Evolutionary conservation across 805 yeast species (phyloP).

Genomic region (Ogataea sp.): DNA sequence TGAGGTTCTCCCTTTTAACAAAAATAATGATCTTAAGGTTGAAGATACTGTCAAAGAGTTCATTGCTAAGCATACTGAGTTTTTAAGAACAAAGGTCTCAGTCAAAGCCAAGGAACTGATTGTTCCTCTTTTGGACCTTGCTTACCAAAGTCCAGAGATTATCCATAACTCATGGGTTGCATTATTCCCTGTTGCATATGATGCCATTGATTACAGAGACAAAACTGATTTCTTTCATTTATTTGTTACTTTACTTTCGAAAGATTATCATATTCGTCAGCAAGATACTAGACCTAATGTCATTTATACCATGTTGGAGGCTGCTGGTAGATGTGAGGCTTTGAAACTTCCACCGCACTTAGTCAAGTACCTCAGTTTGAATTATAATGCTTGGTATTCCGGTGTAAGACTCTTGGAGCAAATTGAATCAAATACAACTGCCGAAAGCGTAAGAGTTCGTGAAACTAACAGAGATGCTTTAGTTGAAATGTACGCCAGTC

Average conservation of each 20-base stretch:
- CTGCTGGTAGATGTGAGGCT: conserved; percentile 64
- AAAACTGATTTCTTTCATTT: conserved; percentile 78
- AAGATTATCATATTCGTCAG: conserved; percentile 91
- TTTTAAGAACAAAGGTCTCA: conserved; percentile 15
- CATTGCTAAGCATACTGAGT: conserved; percentile 15
- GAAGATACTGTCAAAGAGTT: conserved; percentile 10
- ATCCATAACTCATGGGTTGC: conserved; percentile 79
- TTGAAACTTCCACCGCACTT: conserved; percentile 90
- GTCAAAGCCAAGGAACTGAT: conserved; percentile 55
- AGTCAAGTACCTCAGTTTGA: conserved; percentile 77
- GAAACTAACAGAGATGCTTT: conserved; percentile 88
- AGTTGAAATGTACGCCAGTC: conserved; percentile 76
- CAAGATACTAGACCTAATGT: conserved; percentile 82
- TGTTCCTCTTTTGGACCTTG: conserved; percentile 68
- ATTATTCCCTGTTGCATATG: conserved; percentile 74
- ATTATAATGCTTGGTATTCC: conserved; percentile 87
- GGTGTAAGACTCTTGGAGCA: conserved; percentile 80
- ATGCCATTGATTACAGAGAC: conserved; percentile 69
- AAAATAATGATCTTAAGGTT: conserved; percentile 10
- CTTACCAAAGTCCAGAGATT: conserved; percentile 72
- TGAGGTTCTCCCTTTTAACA: conserved; percentile 18
- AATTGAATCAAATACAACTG: conserved; percentile 35
- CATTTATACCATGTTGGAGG: conserved; percentile 74
- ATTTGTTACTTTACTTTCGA: conserved; percentile 69
- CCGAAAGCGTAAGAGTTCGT: conserved; percentile 63